Base-by-base conservation (phyloP, 2,329 filamentous ascomycete species). In the Ophiocordyceps australis region DNA sequence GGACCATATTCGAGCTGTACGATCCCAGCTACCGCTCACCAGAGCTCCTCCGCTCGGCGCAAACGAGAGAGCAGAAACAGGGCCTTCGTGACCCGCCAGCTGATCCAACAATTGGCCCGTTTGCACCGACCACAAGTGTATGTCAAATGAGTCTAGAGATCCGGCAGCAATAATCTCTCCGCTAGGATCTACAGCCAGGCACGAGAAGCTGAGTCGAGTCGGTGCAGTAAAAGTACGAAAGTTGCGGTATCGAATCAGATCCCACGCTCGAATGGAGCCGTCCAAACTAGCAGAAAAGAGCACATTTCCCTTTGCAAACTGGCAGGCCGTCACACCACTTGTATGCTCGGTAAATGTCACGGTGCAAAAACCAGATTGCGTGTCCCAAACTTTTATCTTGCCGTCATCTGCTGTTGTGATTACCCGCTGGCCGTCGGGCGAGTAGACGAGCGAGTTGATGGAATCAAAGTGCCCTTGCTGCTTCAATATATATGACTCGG, bases 341-440 rank as follows among this genome's bases (percentile, higher is more conserved):
- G 80, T 85, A 48, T 98, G 89, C 49, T 98, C 91, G 0, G 86
- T 94, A 40, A 98, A 98, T 0, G 89, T 98, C 17, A 95, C 86
- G 19, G 95, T 80, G 42, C 89, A 98, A 55, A 98, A 98, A 1
- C 91, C 89, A 0, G 89, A 94, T 30, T 81, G 78, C 17, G 86
- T 75, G 47, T 98, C 89, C 89, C 89, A 98, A 18, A 98, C 81
- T 49, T 98, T 98, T 49, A 98, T 79, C 53, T 95, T 95, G 27
- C 89, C 89, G 47, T 98, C 91, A 40, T 98, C 91, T 3, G 89
- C 80, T 3, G 82, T 78, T 0, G 89, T 98, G 31, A 98, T 76
- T 34, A 98, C 81, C 20, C 79, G 74, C 42, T 92, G 81, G 5
- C 89, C 86, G 41, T 94, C 86, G 0, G 89, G 85, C 5, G 89